These are phyloP conservation scores for Penicillium polonicum DNA, from an alignment of 2,329 filamentous ascomycete species.

Conservation along the genomic window DNA sequence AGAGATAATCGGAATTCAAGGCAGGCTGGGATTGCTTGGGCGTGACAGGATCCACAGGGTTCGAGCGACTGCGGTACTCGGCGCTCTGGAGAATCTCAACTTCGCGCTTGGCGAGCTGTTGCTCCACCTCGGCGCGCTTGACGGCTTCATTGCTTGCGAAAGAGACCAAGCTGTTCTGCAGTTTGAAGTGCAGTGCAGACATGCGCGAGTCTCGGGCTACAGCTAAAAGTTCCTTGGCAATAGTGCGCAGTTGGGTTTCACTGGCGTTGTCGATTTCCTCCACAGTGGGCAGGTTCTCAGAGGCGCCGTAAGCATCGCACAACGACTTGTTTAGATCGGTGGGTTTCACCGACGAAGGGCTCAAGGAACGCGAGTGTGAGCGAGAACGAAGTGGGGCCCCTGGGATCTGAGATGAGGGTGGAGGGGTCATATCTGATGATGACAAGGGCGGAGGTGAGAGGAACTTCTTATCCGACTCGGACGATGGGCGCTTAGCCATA, in stretches of 20 bases:
- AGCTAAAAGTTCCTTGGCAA: slow-evolving; percentile 54
- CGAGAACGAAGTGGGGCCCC: slow-evolving; percentile 45
- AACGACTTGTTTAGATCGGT: slow-evolving; percentile 48
- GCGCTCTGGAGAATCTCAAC: slow-evolving; percentile 77
- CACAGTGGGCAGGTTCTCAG: slow-evolving; percentile 47
- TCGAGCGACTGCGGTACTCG: slow-evolving; percentile 65
- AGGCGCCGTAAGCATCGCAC: slow-evolving; percentile 43
- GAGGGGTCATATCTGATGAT: slow-evolving; percentile 59
- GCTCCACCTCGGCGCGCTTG: slow-evolving; percentile 84
- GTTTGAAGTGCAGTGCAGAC: slow-evolving; percentile 82
- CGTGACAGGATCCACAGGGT: slow-evolving; percentile 47
- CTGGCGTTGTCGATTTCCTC: slow-evolving; percentile 55
- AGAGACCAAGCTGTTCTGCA: slow-evolving; percentile 80
- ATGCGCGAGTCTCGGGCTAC: slow-evolving; percentile 69
- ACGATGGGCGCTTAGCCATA: slow-evolving; percentile 32
- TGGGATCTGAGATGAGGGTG: slow-evolving; percentile 60
- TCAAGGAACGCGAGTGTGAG: slow-evolving; percentile 33
- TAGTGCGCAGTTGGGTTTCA: slow-evolving; percentile 53
- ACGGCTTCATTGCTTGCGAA: slow-evolving; percentile 82
- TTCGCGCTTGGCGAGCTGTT: slow-evolving; percentile 85
- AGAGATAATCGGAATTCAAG: slow-evolving; percentile 56
- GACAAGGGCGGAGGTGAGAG: slow-evolving; percentile 47
- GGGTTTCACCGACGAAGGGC: slow-evolving; percentile 45
- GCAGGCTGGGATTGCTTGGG: slow-evolving; percentile 42
- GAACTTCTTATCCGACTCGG: slow-evolving; percentile 36